Conservation (phyloP, 768 basidiomycete genomes). For the Tubosaeta sp. region DNA sequence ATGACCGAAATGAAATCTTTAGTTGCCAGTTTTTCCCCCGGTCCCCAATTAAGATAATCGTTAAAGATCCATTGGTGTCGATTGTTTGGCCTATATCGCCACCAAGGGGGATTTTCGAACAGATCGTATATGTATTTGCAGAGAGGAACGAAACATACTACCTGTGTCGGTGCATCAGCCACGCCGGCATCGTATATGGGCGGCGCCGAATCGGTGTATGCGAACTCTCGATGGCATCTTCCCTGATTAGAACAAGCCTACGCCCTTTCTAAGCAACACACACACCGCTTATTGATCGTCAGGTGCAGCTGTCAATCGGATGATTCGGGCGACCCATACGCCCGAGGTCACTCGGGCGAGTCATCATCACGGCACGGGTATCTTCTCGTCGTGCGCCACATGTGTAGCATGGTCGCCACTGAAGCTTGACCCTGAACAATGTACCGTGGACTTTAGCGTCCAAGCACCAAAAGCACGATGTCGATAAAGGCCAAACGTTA, state of each 20-base stretch:
- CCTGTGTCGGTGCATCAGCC: neutral
- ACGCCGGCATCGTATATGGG: neutral
- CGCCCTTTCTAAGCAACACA: neutral
- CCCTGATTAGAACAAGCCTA: neutral
- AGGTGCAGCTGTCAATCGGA: neutral
- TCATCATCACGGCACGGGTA: neutral
- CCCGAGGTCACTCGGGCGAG: neutral
- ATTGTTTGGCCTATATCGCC: neutral
- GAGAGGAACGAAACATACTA: neutral
- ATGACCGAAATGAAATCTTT: constrained; percentile 29
- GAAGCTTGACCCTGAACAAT: neutral
- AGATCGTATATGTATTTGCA: constrained; percentile 6
- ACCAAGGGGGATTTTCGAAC: constrained; percentile 3
- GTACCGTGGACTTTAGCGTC: neutral
- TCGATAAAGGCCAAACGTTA: neutral
- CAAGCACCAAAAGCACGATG: neutral
- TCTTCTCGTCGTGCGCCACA: neutral
- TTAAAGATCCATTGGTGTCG: neutral
- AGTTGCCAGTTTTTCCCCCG: no score
- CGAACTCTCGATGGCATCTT: neutral
- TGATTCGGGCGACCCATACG: neutral
- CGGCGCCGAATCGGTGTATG: neutral
- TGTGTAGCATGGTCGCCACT: neutral
- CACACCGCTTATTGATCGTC: neutral
- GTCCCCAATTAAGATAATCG: constrained; percentile 4